phyloP scores from a whole-genome alignment of 495 filamentous ascomycete species.

The Aspergillus avenaceus region DNA sequence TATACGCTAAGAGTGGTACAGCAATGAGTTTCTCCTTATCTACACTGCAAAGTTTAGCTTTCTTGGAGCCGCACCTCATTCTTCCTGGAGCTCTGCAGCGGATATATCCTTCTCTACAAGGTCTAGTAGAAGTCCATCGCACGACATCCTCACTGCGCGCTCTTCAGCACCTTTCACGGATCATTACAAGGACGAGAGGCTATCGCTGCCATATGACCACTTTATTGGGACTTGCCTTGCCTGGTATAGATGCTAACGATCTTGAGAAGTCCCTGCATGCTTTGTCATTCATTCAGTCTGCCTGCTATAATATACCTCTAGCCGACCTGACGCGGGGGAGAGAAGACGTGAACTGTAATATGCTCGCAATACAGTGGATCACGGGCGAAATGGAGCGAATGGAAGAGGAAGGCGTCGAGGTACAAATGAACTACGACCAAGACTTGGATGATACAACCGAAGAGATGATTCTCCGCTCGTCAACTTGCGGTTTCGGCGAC shows the following conservation, averaged over 20 bases:
- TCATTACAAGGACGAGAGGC: conserved; percentile 86
- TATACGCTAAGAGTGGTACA: conserved; percentile 89
- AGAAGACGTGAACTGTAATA: conserved; percentile 65
- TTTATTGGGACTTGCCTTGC: conserved; percentile 82
- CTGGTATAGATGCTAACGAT: conserved; percentile 97
- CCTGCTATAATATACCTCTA: conserved; percentile 93
- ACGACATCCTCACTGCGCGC: conserved; percentile 91
- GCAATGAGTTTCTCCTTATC: conserved; percentile 89
- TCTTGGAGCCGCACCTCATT: conserved; percentile 87
- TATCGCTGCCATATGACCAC: conserved; percentile 95
- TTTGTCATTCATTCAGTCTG: conserved; percentile 87
- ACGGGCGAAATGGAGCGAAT: conserved; percentile 88
- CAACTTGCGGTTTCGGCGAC: conserved; percentile 87
- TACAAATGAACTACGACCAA: conserved; percentile 79
- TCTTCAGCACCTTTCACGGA: conserved; percentile 80
- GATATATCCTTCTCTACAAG: conserved; percentile 95
- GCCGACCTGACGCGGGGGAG: conserved; percentile 70
- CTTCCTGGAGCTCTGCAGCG: conserved; percentile 90
- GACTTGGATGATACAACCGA: conserved; percentile 84
- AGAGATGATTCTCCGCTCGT: conserved; percentile 88
- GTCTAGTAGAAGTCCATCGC: conserved; percentile 93
- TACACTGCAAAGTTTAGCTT: conserved; percentile 82
- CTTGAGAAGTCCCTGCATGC: conserved; percentile 94
- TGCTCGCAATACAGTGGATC: conserved; percentile 90
- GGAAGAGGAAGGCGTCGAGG: conserved; percentile 78